Base-by-base conservation (phyloP, 306 rosid genomes). In the Medicago arabica region DNA sequence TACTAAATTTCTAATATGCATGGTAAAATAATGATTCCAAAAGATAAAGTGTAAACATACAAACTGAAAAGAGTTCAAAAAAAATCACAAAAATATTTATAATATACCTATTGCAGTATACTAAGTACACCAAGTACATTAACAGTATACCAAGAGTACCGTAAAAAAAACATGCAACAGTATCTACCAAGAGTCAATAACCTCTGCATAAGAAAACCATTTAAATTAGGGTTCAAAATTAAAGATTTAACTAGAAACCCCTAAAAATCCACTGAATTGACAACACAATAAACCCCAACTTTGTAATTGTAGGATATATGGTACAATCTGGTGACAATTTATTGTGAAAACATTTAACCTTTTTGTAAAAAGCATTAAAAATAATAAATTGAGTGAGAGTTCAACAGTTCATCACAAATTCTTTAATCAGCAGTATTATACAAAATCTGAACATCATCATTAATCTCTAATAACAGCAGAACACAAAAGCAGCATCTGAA, bases 201-300 rank as follows among this genome's bases (percentile, higher is more conserved):
- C 36, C 57, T 69, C 44, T 1, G 58, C 12, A 59, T 46, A 57
- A 36, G 10, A 69, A 51, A 44, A 78, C 43, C 80, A 70, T 50
- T 31, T 23, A 14, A 61, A 61, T 31, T 51, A 77, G 82, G 82
- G 67, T 74, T 74, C 77, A 65, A 72, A 78, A 53, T 59, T 66
- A 19, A 77, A 65, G 10, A 78, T 40, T 38, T 44, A 49, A 67
- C 60, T 5, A 64, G 38, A 69, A 39, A 41, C 72, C 54, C n/a
- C 10, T 39, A 53, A 67, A 61, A 69, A 78, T 67, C 76, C 64
- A 81, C 53, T 23, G n/a, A 71, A 78, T 40, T 78, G 19, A 78
- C 65, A 65, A 58, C 62, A 46, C 10, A 71, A 40, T 25, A 71
- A 85, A 61, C 43, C 82, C 68, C 69, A 61, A 72, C 67, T 61